phyloP scores from a whole-genome alignment of 2,329 filamentous ascomycete species.

The Talaromyces sp. region DNA sequence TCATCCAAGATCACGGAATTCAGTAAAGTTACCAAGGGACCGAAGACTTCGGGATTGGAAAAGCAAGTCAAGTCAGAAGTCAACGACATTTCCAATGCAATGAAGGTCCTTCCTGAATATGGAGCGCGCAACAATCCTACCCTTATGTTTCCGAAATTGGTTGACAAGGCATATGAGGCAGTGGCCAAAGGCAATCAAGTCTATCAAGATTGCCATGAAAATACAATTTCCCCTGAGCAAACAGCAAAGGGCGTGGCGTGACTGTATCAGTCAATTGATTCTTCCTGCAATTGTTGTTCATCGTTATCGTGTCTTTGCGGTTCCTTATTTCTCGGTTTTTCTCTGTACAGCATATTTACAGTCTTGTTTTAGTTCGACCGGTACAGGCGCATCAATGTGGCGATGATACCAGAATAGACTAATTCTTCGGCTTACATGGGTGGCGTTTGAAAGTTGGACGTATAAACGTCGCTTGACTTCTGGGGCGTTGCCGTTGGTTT shows the following conservation, averaged over 20 bases:
- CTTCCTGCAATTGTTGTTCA: neutral
- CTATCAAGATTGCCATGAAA: slow-evolving; percentile 3
- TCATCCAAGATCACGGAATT: slow-evolving; percentile 26
- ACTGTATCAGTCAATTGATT: neutral
- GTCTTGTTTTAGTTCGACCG: neutral
- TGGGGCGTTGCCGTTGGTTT: neutral
- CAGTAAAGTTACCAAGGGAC: slow-evolving; percentile 29
- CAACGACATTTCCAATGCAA: slow-evolving; percentile 23
- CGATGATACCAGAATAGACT: slow-evolving; percentile 13
- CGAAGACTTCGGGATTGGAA: slow-evolving; percentile 14
- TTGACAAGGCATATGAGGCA: slow-evolving; percentile 9
- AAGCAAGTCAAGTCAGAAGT: slow-evolving; percentile 23
- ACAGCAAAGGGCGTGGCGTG: slow-evolving; percentile 4
- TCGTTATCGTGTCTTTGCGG: neutral
- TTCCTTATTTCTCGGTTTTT: neutral
- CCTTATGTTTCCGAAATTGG: slow-evolving; percentile 23
- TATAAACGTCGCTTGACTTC: neutral
- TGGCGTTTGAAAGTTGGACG: slow-evolving; percentile 9
- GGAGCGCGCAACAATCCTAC: slow-evolving; percentile 31
- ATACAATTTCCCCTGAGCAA: slow-evolving; percentile 15
- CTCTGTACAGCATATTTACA: neutral
- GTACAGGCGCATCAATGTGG: slow-evolving; percentile 2
- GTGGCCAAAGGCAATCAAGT: neutral
- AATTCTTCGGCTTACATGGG: slow-evolving; percentile 6
- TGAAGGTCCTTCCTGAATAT: slow-evolving; percentile 29